These are phyloP conservation scores for Penicillium bialowiezense DNA, from an alignment of 495 filamentous ascomycete species.

Conservation along the genomic window DNA sequence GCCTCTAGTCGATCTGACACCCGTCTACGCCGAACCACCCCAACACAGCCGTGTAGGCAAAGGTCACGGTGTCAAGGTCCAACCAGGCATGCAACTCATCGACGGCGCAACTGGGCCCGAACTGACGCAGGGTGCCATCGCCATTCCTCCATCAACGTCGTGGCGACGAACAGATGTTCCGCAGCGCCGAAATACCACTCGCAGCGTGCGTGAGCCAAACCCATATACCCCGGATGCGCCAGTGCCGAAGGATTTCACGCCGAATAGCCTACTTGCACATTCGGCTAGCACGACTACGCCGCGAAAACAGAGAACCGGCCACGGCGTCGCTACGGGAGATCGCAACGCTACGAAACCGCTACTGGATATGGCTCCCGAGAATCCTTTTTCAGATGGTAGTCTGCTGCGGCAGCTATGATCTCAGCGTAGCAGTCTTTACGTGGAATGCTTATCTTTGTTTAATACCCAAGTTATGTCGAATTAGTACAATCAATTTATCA, in stretches of 20 bases:
- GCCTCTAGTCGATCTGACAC: constrained; percentile 74
- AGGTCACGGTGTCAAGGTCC: constrained; percentile 65
- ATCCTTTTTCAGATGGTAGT: constrained; percentile 55
- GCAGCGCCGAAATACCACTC: constrained; percentile 30
- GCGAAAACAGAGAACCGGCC: constrained; percentile 35
- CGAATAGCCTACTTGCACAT: constrained; percentile 36
- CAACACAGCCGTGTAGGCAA: constrained; percentile 68
- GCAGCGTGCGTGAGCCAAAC: constrained; percentile 22
- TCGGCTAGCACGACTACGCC: constrained; percentile 16
- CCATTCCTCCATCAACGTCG: constrained; percentile 50
- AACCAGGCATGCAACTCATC: constrained; percentile 59
- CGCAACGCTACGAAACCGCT: constrained; percentile 51
- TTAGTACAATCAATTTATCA: too few species aligned
- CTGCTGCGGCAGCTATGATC: constrained; percentile 39
- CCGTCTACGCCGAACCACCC: constrained; percentile 69
- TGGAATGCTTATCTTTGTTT: too few species aligned
- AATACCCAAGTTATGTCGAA: too few species aligned
- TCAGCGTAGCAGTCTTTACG: too few species aligned
- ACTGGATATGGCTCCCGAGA: constrained; percentile 51
- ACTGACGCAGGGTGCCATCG: constrained; percentile 34
- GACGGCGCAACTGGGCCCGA: constrained; percentile 62
- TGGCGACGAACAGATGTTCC: constrained; percentile 43
- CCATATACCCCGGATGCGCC: constrained; percentile 16
- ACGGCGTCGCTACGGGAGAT: constrained; percentile 53
- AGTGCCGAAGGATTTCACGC: constrained; percentile 26